These are phyloP conservation scores for Babjeviella inositovora DNA, from an alignment of 805 yeast genomes.

Conservation along the genomic window DNA sequence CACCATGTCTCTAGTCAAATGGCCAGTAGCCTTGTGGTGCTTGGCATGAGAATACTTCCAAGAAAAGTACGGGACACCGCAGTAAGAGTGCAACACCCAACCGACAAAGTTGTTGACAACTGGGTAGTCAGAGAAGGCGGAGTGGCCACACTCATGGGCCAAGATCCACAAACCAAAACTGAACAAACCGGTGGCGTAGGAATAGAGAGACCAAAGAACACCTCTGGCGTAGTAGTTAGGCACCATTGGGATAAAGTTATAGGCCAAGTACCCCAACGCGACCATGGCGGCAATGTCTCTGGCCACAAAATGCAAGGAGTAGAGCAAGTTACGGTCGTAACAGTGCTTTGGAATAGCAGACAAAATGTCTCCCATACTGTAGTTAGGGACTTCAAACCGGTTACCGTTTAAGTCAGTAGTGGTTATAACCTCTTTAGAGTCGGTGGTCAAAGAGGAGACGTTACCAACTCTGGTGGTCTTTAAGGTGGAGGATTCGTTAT, in stretches of 20 bases:
- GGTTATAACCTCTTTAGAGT: no score
- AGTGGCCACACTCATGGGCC: slow-evolving; percentile 54
- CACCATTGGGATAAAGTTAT: slow-evolving; percentile 22
- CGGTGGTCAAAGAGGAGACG: no score
- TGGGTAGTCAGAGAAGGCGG: slow-evolving; percentile 39
- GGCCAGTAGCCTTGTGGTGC: slow-evolving; percentile 53
- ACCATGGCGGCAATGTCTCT: slow-evolving; percentile 33
- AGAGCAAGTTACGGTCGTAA: slow-evolving; percentile 32
- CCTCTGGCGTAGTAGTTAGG: slow-evolving; percentile 15
- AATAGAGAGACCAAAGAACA: slow-evolving; percentile 21
- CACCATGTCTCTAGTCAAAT: slow-evolving; percentile 42
- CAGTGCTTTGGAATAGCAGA: slow-evolving; percentile 46
- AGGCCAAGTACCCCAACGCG: slow-evolving; percentile 22
- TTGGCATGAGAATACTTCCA: slow-evolving; percentile 47
- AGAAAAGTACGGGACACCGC: slow-evolving; percentile 42
- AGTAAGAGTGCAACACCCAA: slow-evolving; percentile 43
- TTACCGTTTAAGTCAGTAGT: no score
- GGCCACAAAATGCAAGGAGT: slow-evolving; percentile 32
- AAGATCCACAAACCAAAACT: slow-evolving; percentile 47
- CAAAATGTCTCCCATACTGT: slow-evolving; percentile 38
- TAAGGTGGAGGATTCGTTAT: no score
- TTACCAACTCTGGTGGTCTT: no score
- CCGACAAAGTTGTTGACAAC: slow-evolving; percentile 38
- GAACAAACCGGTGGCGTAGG: slow-evolving; percentile 25
- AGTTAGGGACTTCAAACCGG: slow-evolving; percentile 44